Conservation (phyloP, 768 basidiomycete species). For the Russula abietina region DNA sequence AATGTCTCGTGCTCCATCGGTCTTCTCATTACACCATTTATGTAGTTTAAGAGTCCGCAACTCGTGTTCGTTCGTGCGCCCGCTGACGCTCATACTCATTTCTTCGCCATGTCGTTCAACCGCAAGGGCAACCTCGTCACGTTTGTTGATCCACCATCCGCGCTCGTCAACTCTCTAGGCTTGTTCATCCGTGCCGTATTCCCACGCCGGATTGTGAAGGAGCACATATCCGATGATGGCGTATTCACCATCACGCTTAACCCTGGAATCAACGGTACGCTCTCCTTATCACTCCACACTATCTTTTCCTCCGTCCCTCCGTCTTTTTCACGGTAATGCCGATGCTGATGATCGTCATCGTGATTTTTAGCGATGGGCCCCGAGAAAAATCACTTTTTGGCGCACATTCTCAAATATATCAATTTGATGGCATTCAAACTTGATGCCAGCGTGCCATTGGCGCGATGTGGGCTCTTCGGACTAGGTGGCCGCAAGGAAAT, state of each 20-base stretch:
- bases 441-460: conserved; percentile 60
- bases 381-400: conserved; percentile 51
- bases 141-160: conserved; percentile 38
- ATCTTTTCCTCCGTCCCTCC: background rate
- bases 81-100: conserved; percentile 44
- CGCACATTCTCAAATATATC: conserved; percentile 58
- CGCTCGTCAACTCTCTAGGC: conserved; percentile 36
- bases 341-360: conserved; percentile 8
- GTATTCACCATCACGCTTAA: conserved; percentile 53
- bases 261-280: conserved; percentile 24
- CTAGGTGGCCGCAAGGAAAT: conserved; percentile 48
- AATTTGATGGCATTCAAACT: conserved; percentile 52
- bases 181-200: conserved; percentile 37
- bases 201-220: conserved; percentile 38
- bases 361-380: conserved; percentile 27
- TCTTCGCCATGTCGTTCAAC: conserved; percentile 64
- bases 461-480: conserved; percentile 34
- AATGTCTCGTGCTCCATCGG: conserved; percentile 13
- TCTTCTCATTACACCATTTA: conserved; percentile 15
- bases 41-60: conserved; percentile 44
- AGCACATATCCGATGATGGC: conserved; percentile 44
- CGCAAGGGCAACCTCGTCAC: conserved; percentile 51
- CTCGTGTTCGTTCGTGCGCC: conserved; percentile 57
- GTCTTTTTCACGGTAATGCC: background rate
- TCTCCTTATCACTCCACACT: background rate